Evolutionary conservation across 2,329 filamentous ascomycete genomes (phyloP).

Genomic region (Fusarium robinianum): DNA sequence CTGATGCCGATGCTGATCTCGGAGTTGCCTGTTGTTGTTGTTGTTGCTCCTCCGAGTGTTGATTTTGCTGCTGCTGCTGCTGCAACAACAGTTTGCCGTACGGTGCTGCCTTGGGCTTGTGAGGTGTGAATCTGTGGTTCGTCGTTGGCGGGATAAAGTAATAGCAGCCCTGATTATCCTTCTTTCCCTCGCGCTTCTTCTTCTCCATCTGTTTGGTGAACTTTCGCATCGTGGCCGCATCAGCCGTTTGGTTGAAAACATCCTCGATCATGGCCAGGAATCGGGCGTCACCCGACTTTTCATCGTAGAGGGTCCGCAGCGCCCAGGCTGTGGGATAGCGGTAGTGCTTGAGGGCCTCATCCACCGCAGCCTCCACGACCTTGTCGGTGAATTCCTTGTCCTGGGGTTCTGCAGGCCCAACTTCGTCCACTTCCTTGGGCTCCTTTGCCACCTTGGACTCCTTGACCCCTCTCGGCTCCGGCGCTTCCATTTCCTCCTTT

Average conservation of each 20-base stretch:
- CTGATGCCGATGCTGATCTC: constrained; percentile 6
- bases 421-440: constrained; percentile 20
- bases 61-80: constrained; percentile 30
- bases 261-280: constrained; percentile 63
- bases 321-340: constrained; percentile 67
- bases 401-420: constrained; percentile 32
- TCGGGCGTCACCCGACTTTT: constrained; percentile 54
- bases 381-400: constrained; percentile 54
- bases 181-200: constrained; percentile 62
- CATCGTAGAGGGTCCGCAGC: constrained; percentile 63
- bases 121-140: constrained; percentile 48
- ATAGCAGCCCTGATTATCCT: constrained; percentile 55
- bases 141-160: constrained; percentile 59
- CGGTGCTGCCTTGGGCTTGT: constrained; percentile 53
- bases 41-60: constrained; percentile 12
- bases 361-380: constrained; percentile 61
- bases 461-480: constrained; percentile 16
- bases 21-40: background rate
- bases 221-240: constrained; percentile 53
- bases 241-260: constrained; percentile 62
- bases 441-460: constrained; percentile 14
- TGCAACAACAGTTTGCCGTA: constrained; percentile 53
- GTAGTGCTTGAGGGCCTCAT: constrained; percentile 59
- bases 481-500: constrained; percentile 24
- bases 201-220: constrained; percentile 56